A percentile compares a stretch with the other conserved stretches of the same genome.
These are phyloP conservation scores for Chlamydomonas sp. DNA, from an alignment of 139 green algal species.

Conservation along the genomic window DNA sequence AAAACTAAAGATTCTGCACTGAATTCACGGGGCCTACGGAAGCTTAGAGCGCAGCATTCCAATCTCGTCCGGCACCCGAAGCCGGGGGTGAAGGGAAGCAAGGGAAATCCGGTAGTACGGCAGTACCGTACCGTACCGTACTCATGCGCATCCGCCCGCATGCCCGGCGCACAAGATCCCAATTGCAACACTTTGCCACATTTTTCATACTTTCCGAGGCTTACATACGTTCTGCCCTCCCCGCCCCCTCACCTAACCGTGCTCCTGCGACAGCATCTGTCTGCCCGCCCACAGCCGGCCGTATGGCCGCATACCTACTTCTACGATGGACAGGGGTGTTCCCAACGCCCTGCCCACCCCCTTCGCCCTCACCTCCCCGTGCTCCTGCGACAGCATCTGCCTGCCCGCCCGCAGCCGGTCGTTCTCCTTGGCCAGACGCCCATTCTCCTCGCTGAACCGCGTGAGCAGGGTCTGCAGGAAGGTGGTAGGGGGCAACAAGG, in stretches of 20 bases:
- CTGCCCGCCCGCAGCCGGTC: constrained; percentile 56
- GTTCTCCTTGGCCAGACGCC: constrained; percentile 70
- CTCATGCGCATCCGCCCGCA: too few species aligned
- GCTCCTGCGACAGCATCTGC: constrained; percentile 36
- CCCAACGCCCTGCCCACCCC: background rate
- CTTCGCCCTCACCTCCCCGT: constrained; percentile 16
- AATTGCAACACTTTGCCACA: too few species aligned
- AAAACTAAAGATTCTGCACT: too few species aligned
- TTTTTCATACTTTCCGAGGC: too few species aligned
- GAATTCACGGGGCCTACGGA: too few species aligned
- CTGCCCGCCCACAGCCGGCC: constrained; percentile 55
- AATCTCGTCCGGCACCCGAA: too few species aligned
- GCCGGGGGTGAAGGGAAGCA: too few species aligned
- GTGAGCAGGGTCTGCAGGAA: constrained; percentile 51
- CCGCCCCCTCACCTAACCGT: constrained; percentile 19
- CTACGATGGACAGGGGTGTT: too few species aligned
- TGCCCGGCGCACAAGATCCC: too few species aligned
- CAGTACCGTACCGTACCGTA: too few species aligned
- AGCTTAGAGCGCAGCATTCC: too few species aligned
- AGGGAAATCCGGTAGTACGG: too few species aligned
- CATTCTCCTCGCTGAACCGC: constrained; percentile 75
- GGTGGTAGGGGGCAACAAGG: background rate
- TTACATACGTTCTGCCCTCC: background rate
- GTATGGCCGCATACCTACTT: background rate
- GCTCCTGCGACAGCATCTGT: constrained; percentile 36